phyloP scores from a whole-genome alignment of 805 yeast genomes.

The Wickerhamomyces queroliae region DNA sequence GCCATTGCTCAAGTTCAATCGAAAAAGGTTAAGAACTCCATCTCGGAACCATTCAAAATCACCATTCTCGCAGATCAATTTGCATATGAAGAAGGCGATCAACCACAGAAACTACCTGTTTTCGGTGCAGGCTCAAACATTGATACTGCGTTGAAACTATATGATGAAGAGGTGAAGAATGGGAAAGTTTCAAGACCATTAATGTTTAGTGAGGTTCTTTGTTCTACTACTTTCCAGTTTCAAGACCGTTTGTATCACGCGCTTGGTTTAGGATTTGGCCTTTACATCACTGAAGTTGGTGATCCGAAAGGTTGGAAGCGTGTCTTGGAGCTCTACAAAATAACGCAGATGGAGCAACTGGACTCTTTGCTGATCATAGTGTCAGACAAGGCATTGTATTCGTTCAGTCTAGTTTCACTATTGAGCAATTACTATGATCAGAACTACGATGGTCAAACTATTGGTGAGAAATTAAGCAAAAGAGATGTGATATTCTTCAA shows the following conservation, averaged over 20 bases:
- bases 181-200: constrained; percentile 21
- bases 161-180: constrained; percentile 21
- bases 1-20: constrained; percentile 43
- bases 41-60: constrained; percentile 49
- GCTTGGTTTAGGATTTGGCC: constrained; percentile 59
- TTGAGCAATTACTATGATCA: constrained; percentile 49
- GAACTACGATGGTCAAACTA: constrained; percentile 27
- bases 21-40: constrained; percentile 30
- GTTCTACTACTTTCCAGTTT: constrained; percentile 40
- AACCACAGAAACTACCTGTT: constrained; percentile 45
- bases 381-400: constrained; percentile 51
- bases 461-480: constrained; percentile 44
- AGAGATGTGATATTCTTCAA: constrained; percentile 57
- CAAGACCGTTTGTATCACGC: constrained; percentile 41
- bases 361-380: constrained; percentile 52
- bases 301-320: constrained; percentile 46
- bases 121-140: constrained; percentile 48
- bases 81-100: constrained; percentile 53
- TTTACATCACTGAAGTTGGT: constrained; percentile 39
- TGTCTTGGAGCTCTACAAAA: constrained; percentile 44
- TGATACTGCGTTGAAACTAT: constrained; percentile 31
- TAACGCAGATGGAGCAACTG: constrained; percentile 57
- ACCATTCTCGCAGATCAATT: constrained; percentile 53
- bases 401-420: constrained; percentile 59
- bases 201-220: constrained; percentile 32